Conservation (phyloP, 345 rosid genomes). For the Euphorbia lathyris region DNA sequence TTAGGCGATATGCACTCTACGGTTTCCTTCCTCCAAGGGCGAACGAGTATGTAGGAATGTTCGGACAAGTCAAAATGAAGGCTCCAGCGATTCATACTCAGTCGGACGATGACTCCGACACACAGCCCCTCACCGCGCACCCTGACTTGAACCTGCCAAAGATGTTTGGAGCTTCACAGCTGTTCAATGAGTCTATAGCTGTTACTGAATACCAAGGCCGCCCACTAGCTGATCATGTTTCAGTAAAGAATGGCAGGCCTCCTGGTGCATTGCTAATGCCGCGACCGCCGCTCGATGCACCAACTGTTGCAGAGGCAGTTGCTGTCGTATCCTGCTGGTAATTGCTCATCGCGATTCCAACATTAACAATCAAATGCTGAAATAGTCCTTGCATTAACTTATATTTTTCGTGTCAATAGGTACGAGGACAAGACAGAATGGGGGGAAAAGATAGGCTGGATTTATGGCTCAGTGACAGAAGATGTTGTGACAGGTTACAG, state of each 20-base stretch:
- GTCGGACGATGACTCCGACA: conserved; percentile 46
- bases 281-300: conserved; percentile 87
- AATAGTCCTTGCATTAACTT: neutral
- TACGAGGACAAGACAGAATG: conserved; percentile 89
- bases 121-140: conserved; percentile 61
- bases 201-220: conserved; percentile 88
- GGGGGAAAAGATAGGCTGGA: conserved; percentile 90
- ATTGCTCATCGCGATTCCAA: neutral
- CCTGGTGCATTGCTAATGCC: conserved; percentile 79
- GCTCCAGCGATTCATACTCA: conserved; percentile 35
- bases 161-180: conserved; percentile 69
- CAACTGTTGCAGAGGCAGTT: conserved; percentile 94
- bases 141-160: conserved; percentile 71
- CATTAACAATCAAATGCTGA: neutral
- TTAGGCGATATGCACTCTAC: conserved; percentile 79
- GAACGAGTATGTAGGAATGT: conserved; percentile 61
- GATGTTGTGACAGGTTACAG: conserved; percentile 93
- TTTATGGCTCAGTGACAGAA: conserved; percentile 74
- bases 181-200: conserved; percentile 74
- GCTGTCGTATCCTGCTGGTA: conserved; percentile 98
- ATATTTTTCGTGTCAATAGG: conserved; percentile 25
- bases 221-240: conserved; percentile 85
- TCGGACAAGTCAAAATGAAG: conserved; percentile 57
- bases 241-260: conserved; percentile 91
- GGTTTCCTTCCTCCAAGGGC: conserved; percentile 97